Evolutionary conservation across 1,284 basidiomycete species (phyloP), one percentile per base, ranked within the genome.

Genomic region (Butyriboletus appendiculatus): DNA sequence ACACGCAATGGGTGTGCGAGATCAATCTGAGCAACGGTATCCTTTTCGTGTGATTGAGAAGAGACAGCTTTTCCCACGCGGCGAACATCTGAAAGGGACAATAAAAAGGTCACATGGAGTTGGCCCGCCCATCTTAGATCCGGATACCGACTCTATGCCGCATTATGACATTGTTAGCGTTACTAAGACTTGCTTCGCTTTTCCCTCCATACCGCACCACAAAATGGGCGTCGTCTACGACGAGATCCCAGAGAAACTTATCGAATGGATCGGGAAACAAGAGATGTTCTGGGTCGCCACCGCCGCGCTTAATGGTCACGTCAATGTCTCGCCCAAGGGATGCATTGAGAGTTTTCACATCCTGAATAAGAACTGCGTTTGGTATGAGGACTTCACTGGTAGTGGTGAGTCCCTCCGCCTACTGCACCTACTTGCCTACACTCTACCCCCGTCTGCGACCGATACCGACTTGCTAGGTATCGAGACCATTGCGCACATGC

Each of bases 331-430:
- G 0, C 80, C 81, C 0, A 84, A 85, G 28, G 68, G 62, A 33
- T 56, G 30, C n/a, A 51, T 67, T 12, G 56, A 60, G 5, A 65
- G 63, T 16, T 84, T 85, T 60, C 81, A 82, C 58, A 63, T 84
- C 50, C 65, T 76, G n/a, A 70, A 77, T 50, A 65, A 73, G 18
- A 76, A 73, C 32, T 68, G 68, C 43, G 80, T 82, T 6, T 84
- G 82, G 81, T 85, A 85, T 50, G 81, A 85, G 59, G 82, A 84
- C 62, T 69, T 82, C 42, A 79, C 77, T 38, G 82, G 82, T 11
- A 81, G 81, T 53, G 81, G 82, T 81, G 52, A 41, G 76, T 69
- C 6, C 16, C 16, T 43, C 30, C 20, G 7, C 28, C 12, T 33
- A 26, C n/a, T 24, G 33, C 2, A 5, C 34, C 11, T 11, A n/a